Percentiles rank a stretch among this genome's conserved stretches.
Evolutionary conservation across 306 rosid genomes (phyloP).

Genomic region (Sindora glabra): DNA sequence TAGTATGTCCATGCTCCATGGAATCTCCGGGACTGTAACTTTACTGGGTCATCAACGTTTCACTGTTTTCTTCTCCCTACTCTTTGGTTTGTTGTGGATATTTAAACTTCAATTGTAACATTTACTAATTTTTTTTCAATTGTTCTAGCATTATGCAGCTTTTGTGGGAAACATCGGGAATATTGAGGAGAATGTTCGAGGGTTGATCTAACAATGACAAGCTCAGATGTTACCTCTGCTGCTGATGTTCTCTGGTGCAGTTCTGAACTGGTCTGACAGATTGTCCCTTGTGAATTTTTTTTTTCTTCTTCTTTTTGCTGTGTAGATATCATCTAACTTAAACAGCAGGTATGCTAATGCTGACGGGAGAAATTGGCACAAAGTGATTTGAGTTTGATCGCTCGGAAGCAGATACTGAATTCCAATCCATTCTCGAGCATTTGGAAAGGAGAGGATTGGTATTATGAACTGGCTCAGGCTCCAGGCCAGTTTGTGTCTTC

Average conservation of each 20-base stretch:
- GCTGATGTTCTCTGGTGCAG: constrained; percentile 23
- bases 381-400: constrained; percentile 36
- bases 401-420: constrained; percentile 36
- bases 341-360: constrained; percentile 54
- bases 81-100: not conserved
- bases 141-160: constrained; percentile 23
- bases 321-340: constrained; percentile 99
- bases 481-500: constrained; percentile 49
- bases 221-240: constrained; percentile 12
- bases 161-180: constrained; percentile 14
- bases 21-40: too few relatives aligned
- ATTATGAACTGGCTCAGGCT: constrained; percentile 55
- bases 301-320: too few relatives aligned
- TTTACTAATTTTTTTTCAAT: too few relatives aligned
- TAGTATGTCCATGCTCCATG: too few relatives aligned
- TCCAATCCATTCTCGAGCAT: constrained; percentile 46
- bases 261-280: constrained; percentile 31
- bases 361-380: constrained; percentile 42
- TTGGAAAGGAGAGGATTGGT: constrained; percentile 54
- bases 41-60: not conserved
- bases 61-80: not conserved
- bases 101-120: not conserved
- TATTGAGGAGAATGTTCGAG: constrained; percentile 1
- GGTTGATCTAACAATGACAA: constrained; percentile 6
- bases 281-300: constrained; percentile 50